phyloP scores from a whole-genome alignment of 139 green algal species.

The Dunaliella sp. region DNA sequence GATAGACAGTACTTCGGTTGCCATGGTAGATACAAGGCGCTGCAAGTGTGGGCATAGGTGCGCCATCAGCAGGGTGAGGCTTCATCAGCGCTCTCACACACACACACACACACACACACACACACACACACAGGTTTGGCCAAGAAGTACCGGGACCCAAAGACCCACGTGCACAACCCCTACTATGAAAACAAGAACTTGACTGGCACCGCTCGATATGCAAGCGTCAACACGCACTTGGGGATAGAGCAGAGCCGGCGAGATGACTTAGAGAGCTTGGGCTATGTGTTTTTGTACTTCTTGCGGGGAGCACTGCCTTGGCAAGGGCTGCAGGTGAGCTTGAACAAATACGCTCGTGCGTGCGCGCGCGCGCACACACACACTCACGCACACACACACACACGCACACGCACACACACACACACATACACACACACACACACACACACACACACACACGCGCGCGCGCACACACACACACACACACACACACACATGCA shows the following conservation, averaged over 20 bases:
- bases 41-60: no score
- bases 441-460: no score
- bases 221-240: slow-evolving; percentile 98
- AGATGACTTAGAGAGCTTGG: slow-evolving; percentile 95
- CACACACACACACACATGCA: no score
- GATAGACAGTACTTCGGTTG: no score
- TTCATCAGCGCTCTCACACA: no score
- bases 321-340: slow-evolving; percentile 81
- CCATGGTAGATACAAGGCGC: no score
- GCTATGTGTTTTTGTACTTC: slow-evolving; percentile 95
- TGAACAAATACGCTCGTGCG: background rate
- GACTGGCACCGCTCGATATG: slow-evolving; percentile 98
- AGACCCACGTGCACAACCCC: slow-evolving; percentile 98
- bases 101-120: no score
- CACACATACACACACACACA: slow-evolving; percentile 14
- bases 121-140: slow-evolving; percentile 64
- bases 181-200: slow-evolving; percentile 98
- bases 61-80: no score
- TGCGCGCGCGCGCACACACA: background rate
- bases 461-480: no score
- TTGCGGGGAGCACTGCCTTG: slow-evolving; percentile 93
- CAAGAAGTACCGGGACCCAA: slow-evolving; percentile 99
- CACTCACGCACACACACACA: background rate
- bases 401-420: background rate
- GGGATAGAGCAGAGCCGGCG: slow-evolving; percentile 97